phyloP scores from a whole-genome alignment of 495 filamentous ascomycete genomes.

The Hapsidospora chrysogenum region DNA sequence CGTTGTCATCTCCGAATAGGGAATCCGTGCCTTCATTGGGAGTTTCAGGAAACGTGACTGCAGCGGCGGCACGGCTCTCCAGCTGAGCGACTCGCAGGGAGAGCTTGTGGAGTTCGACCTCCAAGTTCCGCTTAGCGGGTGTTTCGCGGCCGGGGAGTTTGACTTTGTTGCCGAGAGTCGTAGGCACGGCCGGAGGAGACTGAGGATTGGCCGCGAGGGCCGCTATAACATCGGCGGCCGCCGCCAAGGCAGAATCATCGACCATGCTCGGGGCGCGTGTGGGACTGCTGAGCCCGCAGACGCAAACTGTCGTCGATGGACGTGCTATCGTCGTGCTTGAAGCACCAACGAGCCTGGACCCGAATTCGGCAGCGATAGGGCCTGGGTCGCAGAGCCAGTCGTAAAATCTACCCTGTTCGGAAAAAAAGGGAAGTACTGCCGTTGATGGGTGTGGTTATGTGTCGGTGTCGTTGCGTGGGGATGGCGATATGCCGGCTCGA shows the following conservation, averaged over 20 bases:
- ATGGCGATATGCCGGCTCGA: too few species aligned
- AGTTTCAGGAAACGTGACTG: conserved; percentile 42
- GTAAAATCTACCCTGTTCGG: too few species aligned
- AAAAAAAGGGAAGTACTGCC: too few species aligned
- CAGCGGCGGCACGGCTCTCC: conserved; percentile 43
- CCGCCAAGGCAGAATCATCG: conserved; percentile 44
- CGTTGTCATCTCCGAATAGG: conserved; percentile 31
- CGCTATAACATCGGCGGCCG: conserved; percentile 45
- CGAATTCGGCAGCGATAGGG: too few species aligned
- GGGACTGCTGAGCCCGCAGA: too few species aligned
- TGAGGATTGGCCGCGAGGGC: conserved; percentile 36
- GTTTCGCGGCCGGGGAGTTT: conserved; percentile 47
- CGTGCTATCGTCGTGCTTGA: too few species aligned
- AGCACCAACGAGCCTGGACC: too few species aligned
- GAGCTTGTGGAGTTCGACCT: conserved; percentile 54
- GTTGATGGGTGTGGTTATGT: too few species aligned
- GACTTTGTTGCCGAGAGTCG: conserved; percentile 18
- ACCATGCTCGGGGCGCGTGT: too few species aligned
- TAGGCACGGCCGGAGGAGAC: conserved; percentile 10
- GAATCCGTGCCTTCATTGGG: conserved; percentile 38
- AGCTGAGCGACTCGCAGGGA: conserved; percentile 49
- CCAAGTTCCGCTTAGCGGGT: conserved; percentile 48
- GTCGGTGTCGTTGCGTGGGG: too few species aligned
- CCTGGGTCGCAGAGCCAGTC: too few species aligned
- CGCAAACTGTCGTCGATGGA: too few species aligned